phyloP scores from a whole-genome alignment of 2,329 filamentous ascomycete genomes.

The Monosporascus sp. region DNA sequence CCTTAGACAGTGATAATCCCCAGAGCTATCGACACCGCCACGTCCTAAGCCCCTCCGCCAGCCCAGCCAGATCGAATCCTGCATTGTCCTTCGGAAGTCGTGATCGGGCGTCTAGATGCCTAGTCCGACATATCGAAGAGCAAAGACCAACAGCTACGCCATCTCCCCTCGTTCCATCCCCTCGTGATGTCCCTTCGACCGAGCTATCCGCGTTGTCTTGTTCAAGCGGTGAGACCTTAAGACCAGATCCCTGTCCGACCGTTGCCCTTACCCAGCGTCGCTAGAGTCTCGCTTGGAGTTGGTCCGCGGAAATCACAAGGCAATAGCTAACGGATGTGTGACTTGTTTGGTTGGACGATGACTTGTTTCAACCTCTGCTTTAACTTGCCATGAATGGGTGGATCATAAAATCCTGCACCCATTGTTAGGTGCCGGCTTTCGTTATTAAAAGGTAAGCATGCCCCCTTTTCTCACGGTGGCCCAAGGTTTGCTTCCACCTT shows the following conservation, averaged over 20 bases:
- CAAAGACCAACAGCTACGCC: too few species aligned
- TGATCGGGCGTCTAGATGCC: too few species aligned
- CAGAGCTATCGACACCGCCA: too few species aligned
- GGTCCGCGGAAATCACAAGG: background rate
- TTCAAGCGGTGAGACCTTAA: background rate
- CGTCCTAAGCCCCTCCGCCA: too few species aligned
- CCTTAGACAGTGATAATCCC: too few species aligned
- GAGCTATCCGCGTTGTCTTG: background rate
- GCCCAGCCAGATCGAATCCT: too few species aligned
- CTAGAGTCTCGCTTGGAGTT: background rate
- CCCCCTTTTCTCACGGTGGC: too few species aligned
- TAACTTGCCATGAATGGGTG: background rate
- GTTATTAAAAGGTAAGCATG: background rate
- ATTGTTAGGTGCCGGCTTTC: background rate
- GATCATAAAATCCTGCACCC: background rate
- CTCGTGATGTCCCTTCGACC: background rate
- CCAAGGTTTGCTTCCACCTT: too few species aligned
- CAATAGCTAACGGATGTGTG: background rate
- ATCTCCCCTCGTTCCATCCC: too few species aligned
- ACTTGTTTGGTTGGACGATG: background rate
- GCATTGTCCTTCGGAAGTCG: too few species aligned
- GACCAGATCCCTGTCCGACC: background rate
- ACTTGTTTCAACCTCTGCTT: background rate
- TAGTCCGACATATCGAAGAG: too few species aligned
- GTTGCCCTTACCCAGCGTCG: background rate